Base-by-base conservation (phyloP, 805 yeast genomes). In the Cyberlindnera nakhonratchasimensis region DNA sequence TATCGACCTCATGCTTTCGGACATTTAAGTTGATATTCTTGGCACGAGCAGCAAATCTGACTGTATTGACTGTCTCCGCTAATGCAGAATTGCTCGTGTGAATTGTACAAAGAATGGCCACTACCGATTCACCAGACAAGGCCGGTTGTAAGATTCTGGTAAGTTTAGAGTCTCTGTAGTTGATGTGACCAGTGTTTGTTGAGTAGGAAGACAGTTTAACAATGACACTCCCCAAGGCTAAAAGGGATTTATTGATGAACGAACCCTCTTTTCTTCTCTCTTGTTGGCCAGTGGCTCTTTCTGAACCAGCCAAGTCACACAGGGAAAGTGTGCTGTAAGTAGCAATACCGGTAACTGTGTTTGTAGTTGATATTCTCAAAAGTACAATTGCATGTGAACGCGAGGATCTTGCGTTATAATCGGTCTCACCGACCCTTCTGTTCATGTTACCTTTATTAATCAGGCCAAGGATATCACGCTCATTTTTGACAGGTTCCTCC, bases 241-340 rank as follows among this genome's bases (percentile, higher is more conserved):
- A 69, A 31, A 91, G 71, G 0, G 97, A 90, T 60, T 89, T 89
- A 67, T 91, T 91, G 59, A 91, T 91, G 58, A 72, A 93, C 0
- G 96, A 77, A 18, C 98, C 99, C 66, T 91, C 99, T 62, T 89
- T 87, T 42, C 97, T 70, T 54, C 98, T 74, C 57, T 87, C 96
- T 1, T 70, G 63, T 42, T 67, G 68, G 1, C 61, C 59, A 1
- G 86, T 71, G 0, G 95, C 96, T 39, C 85, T 75, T 64, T 91
- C 99, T n/a, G 96, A 85, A 22, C 99, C 99, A 0, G 99, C 99
- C 56, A 91, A 73, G 65, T 91, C 99, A 67, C 98, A 91, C 42
- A 91, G 70, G 25, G 91, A 86, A 24, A 91, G 74, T 0, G 88
- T 80, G 26, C 89, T 74, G 29, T 69, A 63, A 13, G 63, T 65